Evolutionary conservation across 2,329 filamentous ascomycete genomes (phyloP), one percentile per base, ranked within the genome.

Genomic region (Claviceps paspali): DNA sequence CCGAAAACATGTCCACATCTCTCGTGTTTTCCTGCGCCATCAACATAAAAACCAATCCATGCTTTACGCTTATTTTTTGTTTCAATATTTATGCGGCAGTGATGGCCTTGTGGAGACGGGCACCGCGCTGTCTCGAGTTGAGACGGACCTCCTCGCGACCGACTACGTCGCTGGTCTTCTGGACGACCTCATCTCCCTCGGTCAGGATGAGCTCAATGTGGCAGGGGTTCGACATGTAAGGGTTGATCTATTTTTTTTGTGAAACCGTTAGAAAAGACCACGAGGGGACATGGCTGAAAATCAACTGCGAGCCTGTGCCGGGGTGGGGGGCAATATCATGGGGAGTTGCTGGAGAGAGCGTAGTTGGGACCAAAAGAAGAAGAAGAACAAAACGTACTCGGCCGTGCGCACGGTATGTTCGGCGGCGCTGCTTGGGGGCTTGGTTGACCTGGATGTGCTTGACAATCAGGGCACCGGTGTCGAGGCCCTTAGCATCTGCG

Each of bases 361-460:
- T n/a, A n/a, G n/a, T n/a, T n/a, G n/a, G n/a, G n/a, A n/a, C n/a
- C n/a, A n/a, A n/a, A n/a, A n/a, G 5, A 10, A 15, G 8, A 11
- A 10, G 6, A 14, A 15, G 3, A 27, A 19, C 14, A 22, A 33
- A 15, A 85, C 87, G 59, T 92, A 95, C 88, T 75, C 91, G 86
- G 79, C 91, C 91, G 78, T 98, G 91, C 50, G 92, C 92, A 79
- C 91, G 87, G 83, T 98, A 98, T 63, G 91, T 98, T 67, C 91
- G 82, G 72, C 91, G 79, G 64, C 91, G 81, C 77, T 96, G 88
- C 82, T 96, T 96, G 60, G 91, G 91, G 55, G 91, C 92, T 77
- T 98, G 91, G 84, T 98, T 98, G 77, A 98, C 91, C 76, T 98
- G 91, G 72, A 98, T 98, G 82, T 95, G 92, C 84, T 95, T 95